Base-by-base conservation (phyloP, 352 stramenopile genomes). In the Phytophthora litchii region DNA sequence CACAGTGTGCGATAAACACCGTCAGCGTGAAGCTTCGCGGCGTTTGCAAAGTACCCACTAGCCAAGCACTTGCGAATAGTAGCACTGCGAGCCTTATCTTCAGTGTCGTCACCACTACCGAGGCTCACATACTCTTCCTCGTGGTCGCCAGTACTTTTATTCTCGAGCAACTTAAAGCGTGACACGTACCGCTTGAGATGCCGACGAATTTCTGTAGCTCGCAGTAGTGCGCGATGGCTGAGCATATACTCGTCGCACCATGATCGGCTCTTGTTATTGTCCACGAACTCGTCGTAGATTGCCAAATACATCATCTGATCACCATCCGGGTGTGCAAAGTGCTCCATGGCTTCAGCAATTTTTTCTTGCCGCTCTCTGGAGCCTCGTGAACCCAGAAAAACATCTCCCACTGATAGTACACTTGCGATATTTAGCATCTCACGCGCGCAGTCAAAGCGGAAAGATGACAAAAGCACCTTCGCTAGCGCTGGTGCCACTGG, bases 351-450 rank as follows among this genome's bases (percentile, higher is more conserved):
- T 35, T 92, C 71, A 0, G 65, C 72, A 16, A 94, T 71, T 64
- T 88, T 88, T 17, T 76, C 71, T 42, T 85, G 74, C n/a, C 78
- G 78, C 41, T 92, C 81, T 72, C 72, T 85, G 0, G 79, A 91
- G 0, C 80, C 78, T 10, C 79, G 72, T 20, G 78, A 54, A 21
- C 61, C 74, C 37, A 88, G n/a, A 34, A 94, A 92, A 31, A 94
- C 61, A 47, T 94, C 85, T 1, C 83, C 96, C 4, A 99, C 96
- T 32, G 86, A 98, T 31, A 99, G 65, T 68, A 99, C 96, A 64
- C 88, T 97, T 3, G 98, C 96, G 42, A 99, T 94, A 44, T 89
- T 97, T 19, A 99, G 73, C 14, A 99, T 87, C 76, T 99, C 93
- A 1, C 80, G 79, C 1, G 90, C 96, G 70, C 97, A 99, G 1